Percentiles rank a stretch among this genome's conserved stretches.
phyloP scores from a whole-genome alignment of 768 basidiomycete genomes.

The Crepidotus variabilis region DNA sequence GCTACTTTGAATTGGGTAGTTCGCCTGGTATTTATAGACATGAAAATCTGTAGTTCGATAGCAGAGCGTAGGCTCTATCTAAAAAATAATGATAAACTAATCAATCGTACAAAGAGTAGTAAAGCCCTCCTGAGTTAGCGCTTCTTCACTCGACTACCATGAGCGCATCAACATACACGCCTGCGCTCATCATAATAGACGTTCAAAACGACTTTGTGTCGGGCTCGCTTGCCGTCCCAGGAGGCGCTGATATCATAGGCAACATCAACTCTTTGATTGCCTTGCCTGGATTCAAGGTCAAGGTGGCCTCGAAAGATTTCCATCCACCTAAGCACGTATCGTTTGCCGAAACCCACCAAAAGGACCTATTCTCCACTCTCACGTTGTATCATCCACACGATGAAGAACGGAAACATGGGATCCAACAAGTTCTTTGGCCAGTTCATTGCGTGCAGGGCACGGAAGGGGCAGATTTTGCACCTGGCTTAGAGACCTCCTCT shows the following conservation, averaged over 20 bases:
- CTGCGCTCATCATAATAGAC: conserved; percentile 71
- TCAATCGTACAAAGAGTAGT: no score
- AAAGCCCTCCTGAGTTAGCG: no score
- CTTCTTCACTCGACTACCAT: conserved; percentile 7
- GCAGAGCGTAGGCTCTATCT: no score
- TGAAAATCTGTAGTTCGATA: no score
- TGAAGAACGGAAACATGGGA: conserved; percentile 22
- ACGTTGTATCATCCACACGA: conserved; percentile 38
- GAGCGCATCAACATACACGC: conserved; percentile 14
- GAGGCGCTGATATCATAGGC: conserved; percentile 54
- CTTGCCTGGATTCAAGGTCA: conserved; percentile 43
- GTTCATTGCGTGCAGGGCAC: conserved; percentile 69
- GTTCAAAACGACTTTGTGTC: conserved; percentile 82
- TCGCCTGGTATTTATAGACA: not conserved
- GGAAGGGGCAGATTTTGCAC: conserved; percentile 58
- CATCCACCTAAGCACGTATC: conserved; percentile 67
- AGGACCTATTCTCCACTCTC: conserved; percentile 35
- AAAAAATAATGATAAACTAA: no score
- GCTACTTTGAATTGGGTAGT: not conserved
- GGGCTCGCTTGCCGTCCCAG: conserved; percentile 69
- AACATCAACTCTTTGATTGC: conserved; percentile 55
- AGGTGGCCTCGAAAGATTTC: conserved; percentile 54
- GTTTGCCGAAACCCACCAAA: conserved; percentile 50
- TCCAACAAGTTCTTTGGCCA: conserved; percentile 71
- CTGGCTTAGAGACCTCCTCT: conserved; percentile 37